Evolutionary conservation across 164 flowering plant species (phyloP), one percentile per base, ranked within the genome.

Genomic region (Umbilicus rupestris): DNA sequence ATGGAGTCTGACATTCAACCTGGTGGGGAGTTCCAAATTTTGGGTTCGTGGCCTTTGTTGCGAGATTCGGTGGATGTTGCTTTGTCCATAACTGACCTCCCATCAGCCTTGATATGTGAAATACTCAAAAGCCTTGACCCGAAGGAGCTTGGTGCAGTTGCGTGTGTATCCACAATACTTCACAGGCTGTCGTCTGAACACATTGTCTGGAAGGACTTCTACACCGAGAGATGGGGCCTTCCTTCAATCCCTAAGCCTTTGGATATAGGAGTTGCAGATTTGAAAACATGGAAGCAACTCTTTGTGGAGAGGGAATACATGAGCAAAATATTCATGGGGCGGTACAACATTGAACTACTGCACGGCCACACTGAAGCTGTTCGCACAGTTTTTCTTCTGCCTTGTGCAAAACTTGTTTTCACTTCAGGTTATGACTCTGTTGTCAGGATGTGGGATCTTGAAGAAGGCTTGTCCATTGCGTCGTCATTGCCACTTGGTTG

Each of bases 311-410:
- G 89, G 74, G 98, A 91, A 66, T 83, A 71, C 69, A 79, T 91
- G 76, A 91, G 95, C 75, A 84, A 75, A 70, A 82, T 80, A 4
- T 94, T 84, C 68, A 69, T 87, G 82, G 95, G 98, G 17, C 82
- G 88, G 9, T 91, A 75, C 62, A 86, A 75, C 41, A 66, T 78
- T 20, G 98, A 94, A 70, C 71, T 77, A 31, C 70, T 94, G 71
- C 74, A 80, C 76, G 98, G 98, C 15, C 98, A 91, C 70, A 87
- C 84, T 3, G 92, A 89, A 73, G 83, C 96, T 0, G 93, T 94
- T 52, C 85, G 88, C 0, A 70, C 95, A 0, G 95, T 94, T 42
- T 90, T 78, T 65, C 71, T 89, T 52, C 73, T 94, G 69, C 75
- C 83, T 60, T 80, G 93, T 22, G 87, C 84, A 10, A 86, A 84